These are phyloP conservation scores for Citrus sp. DNA, from an alignment of 345 rosid genomes.

Conservation along the genomic window DNA sequence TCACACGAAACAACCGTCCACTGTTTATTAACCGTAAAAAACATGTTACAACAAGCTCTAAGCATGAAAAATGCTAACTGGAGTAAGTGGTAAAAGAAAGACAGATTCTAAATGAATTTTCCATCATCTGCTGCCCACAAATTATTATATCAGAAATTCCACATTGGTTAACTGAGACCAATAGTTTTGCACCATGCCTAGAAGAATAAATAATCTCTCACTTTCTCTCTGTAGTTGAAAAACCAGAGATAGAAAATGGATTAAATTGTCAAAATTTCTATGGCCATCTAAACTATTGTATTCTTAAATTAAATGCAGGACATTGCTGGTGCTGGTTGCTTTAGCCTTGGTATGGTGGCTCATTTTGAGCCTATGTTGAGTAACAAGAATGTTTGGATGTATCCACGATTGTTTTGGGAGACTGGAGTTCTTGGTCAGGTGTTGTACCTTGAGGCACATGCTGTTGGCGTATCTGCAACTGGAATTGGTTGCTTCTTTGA, in stretches of 20 bases:
- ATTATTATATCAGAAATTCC: not conserved
- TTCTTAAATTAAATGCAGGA: constrained; percentile 43
- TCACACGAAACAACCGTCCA: not conserved
- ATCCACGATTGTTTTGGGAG: constrained; percentile 89
- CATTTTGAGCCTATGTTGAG: constrained; percentile 56
- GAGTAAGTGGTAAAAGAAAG: not conserved
- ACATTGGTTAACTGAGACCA: not conserved
- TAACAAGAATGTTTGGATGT: constrained; percentile 73
- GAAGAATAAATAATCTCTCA: not conserved
- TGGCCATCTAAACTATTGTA: constrained; percentile 4
- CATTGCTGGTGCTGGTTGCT: constrained; percentile 90
- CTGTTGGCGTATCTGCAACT: constrained; percentile 84
- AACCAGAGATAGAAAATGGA: not conserved
- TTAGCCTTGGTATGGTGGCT: constrained; percentile 91
- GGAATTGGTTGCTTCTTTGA: constrained; percentile 94
- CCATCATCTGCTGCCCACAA: not conserved
- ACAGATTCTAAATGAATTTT: not conserved
- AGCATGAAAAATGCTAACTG: not conserved
- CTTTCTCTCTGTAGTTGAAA: not conserved
- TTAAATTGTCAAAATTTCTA: not conserved
- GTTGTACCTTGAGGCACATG: constrained; percentile 87
- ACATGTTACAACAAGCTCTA: not conserved
- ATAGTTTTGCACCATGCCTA: constrained; percentile 7
- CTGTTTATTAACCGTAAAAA: not conserved
- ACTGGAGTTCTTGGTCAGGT: constrained; percentile 90